Base-by-base conservation (phyloP, 2,329 filamentous ascomycete genomes). In the Alternaria sp. region DNA sequence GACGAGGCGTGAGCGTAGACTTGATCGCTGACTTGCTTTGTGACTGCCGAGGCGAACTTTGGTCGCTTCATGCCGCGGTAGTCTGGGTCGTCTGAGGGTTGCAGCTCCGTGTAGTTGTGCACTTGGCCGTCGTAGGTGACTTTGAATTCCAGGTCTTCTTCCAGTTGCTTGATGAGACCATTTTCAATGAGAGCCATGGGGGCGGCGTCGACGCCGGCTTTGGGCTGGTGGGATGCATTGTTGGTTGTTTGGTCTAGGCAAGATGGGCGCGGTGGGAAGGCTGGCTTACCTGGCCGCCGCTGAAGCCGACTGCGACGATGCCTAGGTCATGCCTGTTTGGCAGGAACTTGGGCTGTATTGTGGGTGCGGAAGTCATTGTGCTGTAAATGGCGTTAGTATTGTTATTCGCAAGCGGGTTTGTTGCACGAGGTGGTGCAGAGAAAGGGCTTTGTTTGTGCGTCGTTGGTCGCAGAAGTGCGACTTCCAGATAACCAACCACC, bases 1-100 rank as follows among this genome's bases (percentile, higher is more conserved):
- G 91, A 83, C 68, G 85, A 87, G 48, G 94, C 93, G 75, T 98
- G 93, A 66, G 87, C 84, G 84, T 98, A 97, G 51, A 96, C 92
- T 81, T 97, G 92, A 57, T 89, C 83, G 78, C 89, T 89, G 65
- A 99, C 89, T 71, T 88, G 85, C 74, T 89, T 81, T 2, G 93
- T 98, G 48, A 97, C 94, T 59, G 91, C 90, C 66, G 91, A 94
- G 66, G 96, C 94, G 63, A 91, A 88, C 67, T 87, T 88, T 12
- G 95, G 92, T 81, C 94, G 94, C 88, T 97, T 97, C 95, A 99
- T 99, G 81, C 88, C 88, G 60, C 94, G 91, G 85, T 92, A 88
- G 64, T 91, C 89, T 8, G 93, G 91, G 81, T 97, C 94, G 18
- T 78, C 78, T 32, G 83, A 75, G 30, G 93, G 92, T 41, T 91